phyloP scores from a whole-genome alignment of 176 grass and related monocot genomes.

The Panicum miliaceum region DNA sequence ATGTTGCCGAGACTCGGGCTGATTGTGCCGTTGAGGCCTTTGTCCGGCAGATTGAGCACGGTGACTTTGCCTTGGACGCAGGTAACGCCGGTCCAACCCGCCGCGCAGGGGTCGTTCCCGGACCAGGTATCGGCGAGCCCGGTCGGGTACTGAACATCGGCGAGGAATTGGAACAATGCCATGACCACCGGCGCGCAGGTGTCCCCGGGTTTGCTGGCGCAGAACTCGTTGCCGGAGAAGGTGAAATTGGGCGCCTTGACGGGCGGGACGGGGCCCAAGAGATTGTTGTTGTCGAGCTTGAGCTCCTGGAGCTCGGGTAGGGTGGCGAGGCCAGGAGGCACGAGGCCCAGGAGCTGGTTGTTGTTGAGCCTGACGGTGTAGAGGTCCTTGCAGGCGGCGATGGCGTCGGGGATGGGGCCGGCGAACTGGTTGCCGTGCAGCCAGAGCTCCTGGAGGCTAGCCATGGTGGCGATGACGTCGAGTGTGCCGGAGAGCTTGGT shows the following conservation, averaged over 20 bases:
- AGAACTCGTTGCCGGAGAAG: constrained; percentile 60
- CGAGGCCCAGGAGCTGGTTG: constrained; percentile 77
- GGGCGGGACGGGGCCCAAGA: constrained; percentile 70
- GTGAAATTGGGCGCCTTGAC: constrained; percentile 57
- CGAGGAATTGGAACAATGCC: constrained; percentile 68
- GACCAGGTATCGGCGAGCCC: constrained; percentile 46
- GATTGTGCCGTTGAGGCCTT: constrained; percentile 70
- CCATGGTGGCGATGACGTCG: constrained; percentile 59
- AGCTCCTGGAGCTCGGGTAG: constrained; percentile 53
- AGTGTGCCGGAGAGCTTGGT: constrained; percentile 62
- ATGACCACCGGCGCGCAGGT: constrained; percentile 55
- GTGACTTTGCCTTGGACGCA: constrained; percentile 51
- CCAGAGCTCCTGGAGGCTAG: constrained; percentile 61
- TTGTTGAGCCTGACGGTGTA: constrained; percentile 53
- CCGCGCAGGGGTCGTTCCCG: constrained; percentile 62
- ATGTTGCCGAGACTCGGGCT: constrained; percentile 65
- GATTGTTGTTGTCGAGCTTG: constrained; percentile 71
- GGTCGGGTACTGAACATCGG: constrained; percentile 42
- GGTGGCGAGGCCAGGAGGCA: constrained; percentile 49
- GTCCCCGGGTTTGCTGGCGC: constrained; percentile 44
- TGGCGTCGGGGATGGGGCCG: constrained; percentile 61
- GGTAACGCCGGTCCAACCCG: constrained; percentile 61
- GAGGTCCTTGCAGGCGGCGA: constrained; percentile 55
- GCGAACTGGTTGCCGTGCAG: constrained; percentile 87
- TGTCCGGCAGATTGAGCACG: constrained; percentile 54